Evolutionary conservation across 345 rosid genomes (phyloP), one percentile per base, ranked within the genome.

Genomic region (Acer saccharum): DNA sequence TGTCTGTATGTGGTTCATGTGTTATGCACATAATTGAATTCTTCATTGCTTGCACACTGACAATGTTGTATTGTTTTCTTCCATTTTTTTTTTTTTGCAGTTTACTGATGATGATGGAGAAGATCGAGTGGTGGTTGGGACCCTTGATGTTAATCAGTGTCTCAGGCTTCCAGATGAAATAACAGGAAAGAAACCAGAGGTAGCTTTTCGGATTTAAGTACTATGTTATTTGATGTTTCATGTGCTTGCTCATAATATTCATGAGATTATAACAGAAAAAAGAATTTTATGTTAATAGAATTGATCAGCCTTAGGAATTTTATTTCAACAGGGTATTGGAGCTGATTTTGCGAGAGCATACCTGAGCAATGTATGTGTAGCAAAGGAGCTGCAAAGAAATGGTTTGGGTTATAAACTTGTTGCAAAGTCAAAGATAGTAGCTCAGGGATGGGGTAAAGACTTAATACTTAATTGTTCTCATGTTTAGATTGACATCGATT

Each of bases 61-160:
- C 25, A 18, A 46, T 12, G 2, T 21, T 63, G 41, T 63, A 20
- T 67, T 60, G 2, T 23, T 39, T 35, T 8, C 63, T 68, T 52
- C 17, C 2, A 3, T 44, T 69, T 67, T n/a, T 70, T 69, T n/a
- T 67, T 21, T 70, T 78, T 68, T 78, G 76, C 83, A 95, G 97
- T 93, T 82, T 77, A 81, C 83, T 68, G 87, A 79, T 68, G 81
- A 87, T 68, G 81, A 87, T 68, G 87, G 91, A 79, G 91, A 91
- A 84, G 98, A 91, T 62, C 88, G 93, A 82, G 95, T 93, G 55
- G 96, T 93, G 20, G 93, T 95, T 69, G 97, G 96, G 46, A 87
- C 89, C 81, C 98, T 95, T 77, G 98, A 95, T 88, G 86, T 95
- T 79, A 95, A 91, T 85, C 93, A 88, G 77, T 92, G 98, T 78